Evolutionary conservation across 2,329 filamentous ascomycete genomes (phyloP).

Genomic region (Penicillium brasilianum): DNA sequence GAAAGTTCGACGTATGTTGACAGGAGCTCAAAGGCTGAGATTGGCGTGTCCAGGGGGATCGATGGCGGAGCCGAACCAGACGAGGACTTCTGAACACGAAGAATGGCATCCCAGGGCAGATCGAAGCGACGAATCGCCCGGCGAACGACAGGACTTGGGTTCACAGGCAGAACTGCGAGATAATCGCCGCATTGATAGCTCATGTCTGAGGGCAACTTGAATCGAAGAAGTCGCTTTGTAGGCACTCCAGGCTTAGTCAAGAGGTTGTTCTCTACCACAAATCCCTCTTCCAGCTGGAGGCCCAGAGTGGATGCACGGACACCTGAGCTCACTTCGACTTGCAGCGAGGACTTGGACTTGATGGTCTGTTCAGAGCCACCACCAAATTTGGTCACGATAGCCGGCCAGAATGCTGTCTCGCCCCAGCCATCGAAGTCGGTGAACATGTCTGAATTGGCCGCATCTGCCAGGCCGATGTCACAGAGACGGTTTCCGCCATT

Average conservation of each 20-base stretch:
- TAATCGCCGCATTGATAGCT: conserved; percentile 77
- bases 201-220: conserved; percentile 69
- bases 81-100: conserved; percentile 63
- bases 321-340: conserved; percentile 60
- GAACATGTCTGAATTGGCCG: conserved; percentile 68
- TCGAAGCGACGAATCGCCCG: conserved; percentile 68
- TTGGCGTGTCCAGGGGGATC: conserved; percentile 60
- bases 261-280: conserved; percentile 59
- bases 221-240: conserved; percentile 68
- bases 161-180: conserved; percentile 73
- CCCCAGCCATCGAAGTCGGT: conserved; percentile 72
- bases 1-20: conserved; percentile 74
- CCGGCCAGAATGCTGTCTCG: conserved; percentile 61
- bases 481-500: conserved; percentile 57
- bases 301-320: conserved; percentile 61
- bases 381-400: conserved; percentile 51
- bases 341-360: conserved; percentile 44
- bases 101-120: conserved; percentile 70
- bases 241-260: conserved; percentile 59
- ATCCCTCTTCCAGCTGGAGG: conserved; percentile 67
- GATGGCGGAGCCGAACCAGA: conserved; percentile 48
- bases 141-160: conserved; percentile 65
- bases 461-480: conserved; percentile 63
- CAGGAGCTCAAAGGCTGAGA: conserved; percentile 68
- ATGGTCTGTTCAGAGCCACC: conserved; percentile 23